phyloP scores from a whole-genome alignment of 345 rosid genomes.

The Gossypium ekmanianum region DNA sequence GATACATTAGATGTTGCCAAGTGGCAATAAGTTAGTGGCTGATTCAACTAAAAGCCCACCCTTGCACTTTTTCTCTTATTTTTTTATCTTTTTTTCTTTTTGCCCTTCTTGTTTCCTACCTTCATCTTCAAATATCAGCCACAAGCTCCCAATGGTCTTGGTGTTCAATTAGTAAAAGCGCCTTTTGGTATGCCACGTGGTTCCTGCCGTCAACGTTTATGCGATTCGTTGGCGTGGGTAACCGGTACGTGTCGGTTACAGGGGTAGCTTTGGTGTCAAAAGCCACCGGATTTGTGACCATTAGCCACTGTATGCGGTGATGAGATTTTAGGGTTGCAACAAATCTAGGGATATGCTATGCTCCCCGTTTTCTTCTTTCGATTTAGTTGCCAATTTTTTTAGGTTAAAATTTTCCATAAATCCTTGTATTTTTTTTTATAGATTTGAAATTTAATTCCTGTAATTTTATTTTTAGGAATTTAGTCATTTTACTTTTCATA shows the following conservation, averaged over 20 bases:
- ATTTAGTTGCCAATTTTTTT: too few species aligned
- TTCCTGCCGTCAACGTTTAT: slow-evolving; percentile 16
- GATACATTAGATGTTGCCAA: slow-evolving; percentile 33
- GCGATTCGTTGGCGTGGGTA: background rate
- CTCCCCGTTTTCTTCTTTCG: too few species aligned
- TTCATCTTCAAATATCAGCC: slow-evolving; percentile 35
- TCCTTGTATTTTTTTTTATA: too few species aligned
- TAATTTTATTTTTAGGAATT: too few species aligned
- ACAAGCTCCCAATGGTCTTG: slow-evolving; percentile 26
- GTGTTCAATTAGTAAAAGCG: slow-evolving; percentile 33
- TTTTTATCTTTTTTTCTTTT: slow-evolving; percentile 8
- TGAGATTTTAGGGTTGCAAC: background rate
- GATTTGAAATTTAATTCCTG: too few species aligned
- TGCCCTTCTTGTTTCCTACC: background rate
- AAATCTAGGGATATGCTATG: background rate
- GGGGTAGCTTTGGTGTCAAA: background rate
- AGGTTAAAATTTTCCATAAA: too few species aligned
- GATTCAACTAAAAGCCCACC: slow-evolving; percentile 12
- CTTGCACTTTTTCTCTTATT: slow-evolving; percentile 42
- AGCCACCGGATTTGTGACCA: background rate
- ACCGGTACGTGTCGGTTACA: slow-evolving; percentile 31
- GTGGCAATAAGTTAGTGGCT: slow-evolving; percentile 46
- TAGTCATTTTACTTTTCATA: too few species aligned
- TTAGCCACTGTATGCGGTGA: background rate
- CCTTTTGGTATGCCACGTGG: slow-evolving; percentile 29